A percentile compares a stretch with the other conserved stretches of the same genome.
Conservation (phyloP, 2,329 filamentous ascomycete species). For the Hypoxylon sp. region DNA sequence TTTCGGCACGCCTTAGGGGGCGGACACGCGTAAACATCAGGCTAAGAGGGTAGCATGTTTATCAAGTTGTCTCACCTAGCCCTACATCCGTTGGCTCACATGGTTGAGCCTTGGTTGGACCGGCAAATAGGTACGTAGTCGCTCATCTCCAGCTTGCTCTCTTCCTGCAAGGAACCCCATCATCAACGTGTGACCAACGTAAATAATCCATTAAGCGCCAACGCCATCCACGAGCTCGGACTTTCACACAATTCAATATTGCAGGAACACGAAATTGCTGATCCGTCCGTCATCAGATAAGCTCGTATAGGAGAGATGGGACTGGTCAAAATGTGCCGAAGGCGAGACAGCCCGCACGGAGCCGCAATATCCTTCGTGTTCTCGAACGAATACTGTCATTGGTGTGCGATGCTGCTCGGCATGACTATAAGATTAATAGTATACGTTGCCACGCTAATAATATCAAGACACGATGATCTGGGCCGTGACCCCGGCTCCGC, state of each 20-base stretch:
- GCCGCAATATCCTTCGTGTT: constrained; percentile 31
- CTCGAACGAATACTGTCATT: constrained; percentile 13
- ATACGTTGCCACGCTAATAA: constrained; percentile 30
- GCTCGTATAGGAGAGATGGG: constrained; percentile 16
- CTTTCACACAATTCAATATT: too few relatives aligned
- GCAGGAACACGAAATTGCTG: constrained; percentile 22
- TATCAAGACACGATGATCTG: constrained; percentile 34
- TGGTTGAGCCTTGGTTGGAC: constrained; percentile 4
- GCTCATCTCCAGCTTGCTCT: constrained; percentile 3
- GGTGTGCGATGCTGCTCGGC: constrained; percentile 10
- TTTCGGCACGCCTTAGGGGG: constrained; percentile 18
- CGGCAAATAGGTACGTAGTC: constrained; percentile 7
- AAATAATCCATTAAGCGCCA: constrained; percentile 1
- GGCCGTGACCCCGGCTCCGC: constrained; percentile 34
- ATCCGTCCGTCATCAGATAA: too few relatives aligned
- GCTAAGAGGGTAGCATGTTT: constrained; percentile 22
- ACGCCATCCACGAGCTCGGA: background rate
- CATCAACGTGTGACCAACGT: constrained; percentile 18
- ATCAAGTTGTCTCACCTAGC: constrained; percentile 15
- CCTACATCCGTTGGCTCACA: background rate
- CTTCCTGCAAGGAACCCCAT: too few relatives aligned
- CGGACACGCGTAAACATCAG: constrained; percentile 31
- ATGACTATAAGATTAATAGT: constrained; percentile 18
- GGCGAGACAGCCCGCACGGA: constrained; percentile 23
- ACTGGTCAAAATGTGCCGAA: constrained; percentile 28